Conservation (phyloP, 1,139 yeast genomes). For the Saccharomyces hybrid region DNA sequence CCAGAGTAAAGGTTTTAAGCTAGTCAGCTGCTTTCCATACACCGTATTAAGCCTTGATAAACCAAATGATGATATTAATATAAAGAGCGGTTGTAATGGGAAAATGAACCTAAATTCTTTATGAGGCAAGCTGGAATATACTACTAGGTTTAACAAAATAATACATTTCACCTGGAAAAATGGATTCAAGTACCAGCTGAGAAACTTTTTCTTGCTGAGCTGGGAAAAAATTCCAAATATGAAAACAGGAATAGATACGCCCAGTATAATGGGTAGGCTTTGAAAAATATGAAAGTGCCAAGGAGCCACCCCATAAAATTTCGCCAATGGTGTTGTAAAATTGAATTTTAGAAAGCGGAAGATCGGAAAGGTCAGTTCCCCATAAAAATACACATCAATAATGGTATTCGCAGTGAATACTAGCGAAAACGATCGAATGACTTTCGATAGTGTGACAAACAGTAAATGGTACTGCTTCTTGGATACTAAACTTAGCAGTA, state of each 20-base stretch:
- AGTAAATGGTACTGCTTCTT: constrained; percentile 9
- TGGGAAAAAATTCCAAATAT: constrained; percentile 34
- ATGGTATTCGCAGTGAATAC: constrained; percentile 34
- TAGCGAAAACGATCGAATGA: constrained; percentile 24
- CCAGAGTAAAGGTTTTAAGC: constrained; percentile 8
- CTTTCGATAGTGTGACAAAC: constrained; percentile 18
- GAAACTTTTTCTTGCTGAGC: background rate
- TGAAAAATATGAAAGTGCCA: constrained; percentile 81
- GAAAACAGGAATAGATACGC: constrained; percentile 59
- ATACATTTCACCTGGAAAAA: constrained; percentile 24
- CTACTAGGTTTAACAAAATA: constrained; percentile 37
- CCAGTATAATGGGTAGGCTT: constrained; percentile 68
- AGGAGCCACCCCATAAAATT: constrained; percentile 79
- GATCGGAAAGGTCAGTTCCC: constrained; percentile 51
- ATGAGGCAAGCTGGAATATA: constrained; percentile 64
- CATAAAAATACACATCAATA: constrained; percentile 59
- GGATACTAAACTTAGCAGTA: constrained; percentile 26
- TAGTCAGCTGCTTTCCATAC: background rate
- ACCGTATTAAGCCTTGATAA: constrained; percentile 8
- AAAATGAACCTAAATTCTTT: constrained; percentile 90
- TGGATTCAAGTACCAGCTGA: constrained; percentile 10
- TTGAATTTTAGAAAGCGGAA: constrained; percentile 70
- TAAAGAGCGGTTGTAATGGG: constrained; percentile 71
- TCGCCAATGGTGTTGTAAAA: constrained; percentile 60
- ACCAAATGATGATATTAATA: constrained; percentile 37